These are phyloP conservation scores for Hericium erinaceus DNA, from an alignment of 768 basidiomycete species.

Conservation along the genomic window DNA sequence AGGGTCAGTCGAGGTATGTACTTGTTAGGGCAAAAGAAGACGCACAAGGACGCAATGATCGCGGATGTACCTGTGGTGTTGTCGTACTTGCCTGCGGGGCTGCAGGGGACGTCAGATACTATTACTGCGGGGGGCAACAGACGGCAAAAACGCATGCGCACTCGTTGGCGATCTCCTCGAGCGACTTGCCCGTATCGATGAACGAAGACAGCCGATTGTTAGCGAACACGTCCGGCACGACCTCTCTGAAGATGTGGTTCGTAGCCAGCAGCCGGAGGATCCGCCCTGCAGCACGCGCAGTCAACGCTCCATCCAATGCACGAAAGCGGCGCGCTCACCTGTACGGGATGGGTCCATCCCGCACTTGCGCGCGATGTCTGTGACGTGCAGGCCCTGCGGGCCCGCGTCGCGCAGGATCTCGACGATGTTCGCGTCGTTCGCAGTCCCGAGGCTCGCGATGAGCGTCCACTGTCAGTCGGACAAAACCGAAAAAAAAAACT, in stretches of 20 bases:
- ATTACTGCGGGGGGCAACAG: neutral
- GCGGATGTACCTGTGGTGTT: slow-evolving; percentile 14
- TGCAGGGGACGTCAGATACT: neutral
- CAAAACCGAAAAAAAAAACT: neutral
- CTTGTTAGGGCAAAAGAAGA: neutral
- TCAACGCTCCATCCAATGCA: neutral
- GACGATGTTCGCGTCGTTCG: neutral
- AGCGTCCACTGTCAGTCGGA: neutral
- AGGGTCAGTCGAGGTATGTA: neutral
- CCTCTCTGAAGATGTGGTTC: slow-evolving; percentile 17
- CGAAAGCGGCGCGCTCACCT: neutral
- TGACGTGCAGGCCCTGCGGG: neutral
- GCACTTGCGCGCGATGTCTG: neutral
- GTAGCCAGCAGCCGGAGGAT: slow-evolving; percentile 17
- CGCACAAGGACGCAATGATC: slow-evolving; percentile 9
- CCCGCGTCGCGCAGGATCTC: neutral
- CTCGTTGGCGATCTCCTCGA: slow-evolving; percentile 8
- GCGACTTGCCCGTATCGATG: neutral
- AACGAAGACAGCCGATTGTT: slow-evolving; percentile 14
- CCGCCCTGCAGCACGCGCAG: slow-evolving; percentile 10
- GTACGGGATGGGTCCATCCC: neutral
- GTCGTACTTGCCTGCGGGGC: slow-evolving; percentile 14
- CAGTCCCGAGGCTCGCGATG: neutral
- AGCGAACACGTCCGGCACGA: slow-evolving; percentile 14
- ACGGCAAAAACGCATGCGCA: neutral